These are phyloP conservation scores for Neofusicoccum umdonicola DNA, from an alignment of 2,329 filamentous ascomycete genomes.

Conservation along the genomic window DNA sequence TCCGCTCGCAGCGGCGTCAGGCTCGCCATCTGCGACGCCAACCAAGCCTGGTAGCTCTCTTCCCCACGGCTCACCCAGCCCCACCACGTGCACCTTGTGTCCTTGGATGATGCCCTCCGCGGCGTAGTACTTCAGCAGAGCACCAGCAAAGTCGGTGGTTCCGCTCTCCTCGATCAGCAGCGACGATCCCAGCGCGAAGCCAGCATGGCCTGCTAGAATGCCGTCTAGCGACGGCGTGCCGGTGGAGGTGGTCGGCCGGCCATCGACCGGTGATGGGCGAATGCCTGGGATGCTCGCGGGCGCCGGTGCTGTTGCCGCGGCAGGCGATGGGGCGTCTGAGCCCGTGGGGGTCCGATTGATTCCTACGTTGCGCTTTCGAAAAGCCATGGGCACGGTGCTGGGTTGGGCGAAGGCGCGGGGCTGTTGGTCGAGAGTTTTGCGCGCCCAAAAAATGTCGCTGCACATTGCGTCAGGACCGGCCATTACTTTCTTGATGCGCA, in stretches of 20 bases:
- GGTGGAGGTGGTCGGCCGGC: constrained; percentile 84
- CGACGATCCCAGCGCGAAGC: constrained; percentile 76
- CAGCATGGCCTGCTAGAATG: constrained; percentile 81
- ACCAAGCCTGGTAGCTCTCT: constrained; percentile 76
- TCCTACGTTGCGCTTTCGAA: constrained; percentile 65
- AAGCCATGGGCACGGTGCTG: constrained; percentile 53
- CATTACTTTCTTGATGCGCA: background rate
- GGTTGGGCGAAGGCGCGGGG: background rate
- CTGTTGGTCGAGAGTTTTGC: background rate
- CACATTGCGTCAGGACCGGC: background rate
- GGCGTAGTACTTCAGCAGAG: constrained; percentile 82
- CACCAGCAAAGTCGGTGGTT: constrained; percentile 89
- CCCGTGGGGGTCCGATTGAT: constrained; percentile 42
- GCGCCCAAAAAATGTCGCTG: background rate
- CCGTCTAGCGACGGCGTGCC: constrained; percentile 83
- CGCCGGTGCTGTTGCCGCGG: constrained; percentile 18
- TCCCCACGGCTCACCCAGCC: constrained; percentile 75
- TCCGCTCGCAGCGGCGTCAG: constrained; percentile 37
- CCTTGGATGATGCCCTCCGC: constrained; percentile 91
- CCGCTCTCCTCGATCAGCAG: constrained; percentile 83
- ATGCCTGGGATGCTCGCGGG: constrained; percentile 51
- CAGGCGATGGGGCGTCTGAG: constrained; percentile 16
- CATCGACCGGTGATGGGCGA: constrained; percentile 84
- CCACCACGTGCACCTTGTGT: constrained; percentile 83
- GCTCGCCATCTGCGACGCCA: constrained; percentile 41